Conservation (phyloP, 192 early-diverging fungal genomes). For the Linnemannia hyalina region DNA sequence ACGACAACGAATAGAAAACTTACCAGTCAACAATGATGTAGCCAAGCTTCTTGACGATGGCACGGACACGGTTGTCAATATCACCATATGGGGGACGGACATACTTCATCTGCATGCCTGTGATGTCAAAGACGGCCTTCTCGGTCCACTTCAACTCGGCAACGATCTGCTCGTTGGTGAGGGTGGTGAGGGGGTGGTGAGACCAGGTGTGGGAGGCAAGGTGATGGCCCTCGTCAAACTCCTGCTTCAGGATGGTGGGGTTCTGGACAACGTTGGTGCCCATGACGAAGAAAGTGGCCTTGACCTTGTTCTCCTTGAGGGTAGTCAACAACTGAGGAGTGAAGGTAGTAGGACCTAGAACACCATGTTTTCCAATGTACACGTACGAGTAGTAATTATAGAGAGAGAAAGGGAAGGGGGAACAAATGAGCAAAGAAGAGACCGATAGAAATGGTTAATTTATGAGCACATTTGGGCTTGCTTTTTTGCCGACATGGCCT, state of each 20-base stretch:
- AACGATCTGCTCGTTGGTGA: slow-evolving; percentile 67
- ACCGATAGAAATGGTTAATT: slow-evolving; percentile 12
- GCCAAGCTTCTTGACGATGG: slow-evolving; percentile 67
- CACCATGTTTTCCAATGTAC: not conserved
- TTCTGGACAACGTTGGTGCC: slow-evolving; percentile 59
- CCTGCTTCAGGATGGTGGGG: slow-evolving; percentile 54
- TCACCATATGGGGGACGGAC: slow-evolving; percentile 71
- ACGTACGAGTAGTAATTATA: slow-evolving; percentile 4
- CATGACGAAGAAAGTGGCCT: slow-evolving; percentile 68
- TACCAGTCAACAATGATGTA: slow-evolving; percentile 55
- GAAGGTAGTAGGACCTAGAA: slow-evolving; percentile 59
- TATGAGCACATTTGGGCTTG: not conserved
- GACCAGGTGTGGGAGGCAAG: slow-evolving; percentile 67
- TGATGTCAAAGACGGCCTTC: slow-evolving; percentile 57
- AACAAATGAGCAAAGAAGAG: not conserved
- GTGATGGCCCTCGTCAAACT: slow-evolving; percentile 57
- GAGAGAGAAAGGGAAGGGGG: not conserved
- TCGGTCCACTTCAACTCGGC: slow-evolving; percentile 73
- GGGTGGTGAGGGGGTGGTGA: slow-evolving; percentile 65
- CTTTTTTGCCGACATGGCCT: too few species aligned
- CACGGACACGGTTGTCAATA: slow-evolving; percentile 69
- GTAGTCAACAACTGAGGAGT: slow-evolving; percentile 52
- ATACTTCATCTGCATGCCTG: slow-evolving; percentile 61
- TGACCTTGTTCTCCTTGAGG: slow-evolving; percentile 56
- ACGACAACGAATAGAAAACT: not conserved